Conservation (phyloP, 352 stramenopile genomes). For the Pythium vanterpoolii region DNA sequence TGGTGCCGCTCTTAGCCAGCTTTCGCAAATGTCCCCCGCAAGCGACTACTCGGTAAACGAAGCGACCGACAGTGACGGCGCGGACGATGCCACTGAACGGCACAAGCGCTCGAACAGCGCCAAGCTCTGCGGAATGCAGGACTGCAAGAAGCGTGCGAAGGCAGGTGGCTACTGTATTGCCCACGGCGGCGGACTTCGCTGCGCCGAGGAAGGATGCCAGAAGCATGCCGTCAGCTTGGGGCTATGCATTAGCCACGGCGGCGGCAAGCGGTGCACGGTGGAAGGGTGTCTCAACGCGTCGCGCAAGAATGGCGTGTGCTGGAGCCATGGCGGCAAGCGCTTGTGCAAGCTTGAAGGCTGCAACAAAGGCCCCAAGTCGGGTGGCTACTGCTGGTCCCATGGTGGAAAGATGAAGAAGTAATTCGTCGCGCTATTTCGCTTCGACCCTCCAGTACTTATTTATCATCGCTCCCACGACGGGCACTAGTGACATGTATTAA, state of each 20-base stretch:
- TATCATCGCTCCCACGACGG: not conserved
- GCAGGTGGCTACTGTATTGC: conserved; percentile 78
- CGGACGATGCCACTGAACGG: conserved; percentile 28
- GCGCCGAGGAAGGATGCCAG: conserved; percentile 61
- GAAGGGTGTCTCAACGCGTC: conserved; percentile 71
- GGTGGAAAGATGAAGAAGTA: conserved; percentile 85
- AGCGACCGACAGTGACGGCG: conserved; percentile 20
- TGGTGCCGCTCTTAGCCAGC: conserved; percentile 43
- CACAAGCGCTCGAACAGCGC: conserved; percentile 51
- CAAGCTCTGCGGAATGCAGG: conserved; percentile 73
- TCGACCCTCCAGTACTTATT: conserved; percentile 37
- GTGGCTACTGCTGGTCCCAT: conserved; percentile 82
- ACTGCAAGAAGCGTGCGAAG: conserved; percentile 80
- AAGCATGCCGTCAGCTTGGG: conserved; percentile 83
- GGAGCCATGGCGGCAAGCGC: conserved; percentile 76
- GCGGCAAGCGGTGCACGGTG: conserved; percentile 77
- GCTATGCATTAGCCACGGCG: conserved; percentile 83
- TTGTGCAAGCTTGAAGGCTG: conserved; percentile 76
- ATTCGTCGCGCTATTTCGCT: not conserved
- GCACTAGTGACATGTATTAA: conserved; percentile 11
- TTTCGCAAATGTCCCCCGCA: conserved; percentile 29
- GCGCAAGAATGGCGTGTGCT: conserved; percentile 80
- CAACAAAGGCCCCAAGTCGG: conserved; percentile 79
- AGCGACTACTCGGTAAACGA: conserved; percentile 25
- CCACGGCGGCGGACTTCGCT: conserved; percentile 73